phyloP scores from a whole-genome alignment of 176 grass and related monocot genomes.

The Saccharum spontaneum region DNA sequence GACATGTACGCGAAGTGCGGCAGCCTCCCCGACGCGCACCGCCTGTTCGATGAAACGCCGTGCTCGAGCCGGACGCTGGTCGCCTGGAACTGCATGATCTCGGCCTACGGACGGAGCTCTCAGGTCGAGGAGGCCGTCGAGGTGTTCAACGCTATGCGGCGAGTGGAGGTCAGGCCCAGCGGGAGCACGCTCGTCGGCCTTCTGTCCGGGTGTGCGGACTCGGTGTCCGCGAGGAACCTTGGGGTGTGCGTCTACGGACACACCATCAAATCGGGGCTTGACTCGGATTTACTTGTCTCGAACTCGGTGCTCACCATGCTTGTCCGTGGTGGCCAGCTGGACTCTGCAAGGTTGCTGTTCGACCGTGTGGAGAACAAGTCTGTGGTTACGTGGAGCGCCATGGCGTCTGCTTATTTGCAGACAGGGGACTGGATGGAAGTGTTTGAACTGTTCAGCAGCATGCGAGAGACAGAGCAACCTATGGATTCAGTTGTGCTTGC shows the following conservation, averaged over 20 bases:
- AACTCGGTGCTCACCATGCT: slow-evolving; percentile 61
- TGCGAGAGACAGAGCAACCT: slow-evolving; percentile 16
- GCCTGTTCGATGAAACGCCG: slow-evolving; percentile 62
- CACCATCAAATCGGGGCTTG: slow-evolving; percentile 51
- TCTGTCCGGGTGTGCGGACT: slow-evolving; percentile 32
- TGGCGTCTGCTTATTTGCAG: slow-evolving; percentile 46
- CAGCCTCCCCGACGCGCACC: slow-evolving; percentile 41
- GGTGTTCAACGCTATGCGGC: slow-evolving; percentile 48
- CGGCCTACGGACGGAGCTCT: slow-evolving; percentile 34
- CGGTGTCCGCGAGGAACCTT: neutral
- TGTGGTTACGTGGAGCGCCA: slow-evolving; percentile 56
- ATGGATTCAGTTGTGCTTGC: slow-evolving; percentile 43
- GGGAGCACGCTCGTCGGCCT: slow-evolving; percentile 42
- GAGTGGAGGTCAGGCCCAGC: slow-evolving; percentile 17
- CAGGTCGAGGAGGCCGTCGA: slow-evolving; percentile 22
- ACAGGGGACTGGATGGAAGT: slow-evolving; percentile 32
- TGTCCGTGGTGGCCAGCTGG: slow-evolving; percentile 17
- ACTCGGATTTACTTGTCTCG: slow-evolving; percentile 24
- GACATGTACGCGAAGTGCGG: slow-evolving; percentile 69
- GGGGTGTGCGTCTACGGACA: slow-evolving; percentile 44
- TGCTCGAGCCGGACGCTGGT: slow-evolving; percentile 38
- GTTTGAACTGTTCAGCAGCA: slow-evolving; percentile 48
- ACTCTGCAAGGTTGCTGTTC: slow-evolving; percentile 38
- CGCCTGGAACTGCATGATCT: slow-evolving; percentile 62
- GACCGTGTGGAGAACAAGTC: slow-evolving; percentile 43